Base-by-base conservation (phyloP, 2,329 filamentous ascomycete genomes). In the Pezicula carpinea region DNA sequence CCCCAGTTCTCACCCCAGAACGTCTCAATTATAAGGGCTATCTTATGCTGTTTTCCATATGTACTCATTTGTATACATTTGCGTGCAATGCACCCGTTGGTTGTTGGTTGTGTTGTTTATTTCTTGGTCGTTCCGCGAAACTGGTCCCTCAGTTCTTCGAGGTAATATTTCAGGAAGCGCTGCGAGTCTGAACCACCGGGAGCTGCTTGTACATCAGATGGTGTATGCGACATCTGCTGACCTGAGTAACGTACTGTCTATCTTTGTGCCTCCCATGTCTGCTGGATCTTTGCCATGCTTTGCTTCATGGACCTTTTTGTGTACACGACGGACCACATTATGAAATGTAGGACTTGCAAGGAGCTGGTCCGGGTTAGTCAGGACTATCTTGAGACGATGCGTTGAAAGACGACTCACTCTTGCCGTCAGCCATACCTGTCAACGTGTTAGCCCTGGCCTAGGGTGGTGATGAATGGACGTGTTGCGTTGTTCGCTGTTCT, bases 341-440 rank as follows among this genome's bases (percentile, higher is more conserved):
- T 81, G 78, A 66, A 81, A 82, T 31, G 68, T 60, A 3, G 75
- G 75, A 45, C 74, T 79, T 44, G 66, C 64, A 35, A 81, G 69
- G 46, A 82, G 71, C 68, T 77, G 58, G 34, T 57, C 7, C n/a
- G 41, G 45, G 32, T 44, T 14, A 19, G 22, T 19, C 19, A 34
- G 19, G 32, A 36, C 17, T 8, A 23, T 13, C 13, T 19, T 3
- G 35, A 23, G 19, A 10, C 17, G 13, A 15, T 11, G 18, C 26
- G 5, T 43, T 35, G 43, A 26, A 32, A 26, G 22, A 26, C 38
- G 42, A 47, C 48, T 38, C 54, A 61, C 60, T 52, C 53, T 49
- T 46, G 50, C 31, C 14, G 53, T 58, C 44, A 61, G 41, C 59
- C 58, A 63, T 36, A 57, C 50, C 57, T 53, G 18, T 18, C 6